These are phyloP conservation scores for Emergomyces africanus DNA, from an alignment of 2,329 filamentous ascomycete genomes.

Conservation along the genomic window DNA sequence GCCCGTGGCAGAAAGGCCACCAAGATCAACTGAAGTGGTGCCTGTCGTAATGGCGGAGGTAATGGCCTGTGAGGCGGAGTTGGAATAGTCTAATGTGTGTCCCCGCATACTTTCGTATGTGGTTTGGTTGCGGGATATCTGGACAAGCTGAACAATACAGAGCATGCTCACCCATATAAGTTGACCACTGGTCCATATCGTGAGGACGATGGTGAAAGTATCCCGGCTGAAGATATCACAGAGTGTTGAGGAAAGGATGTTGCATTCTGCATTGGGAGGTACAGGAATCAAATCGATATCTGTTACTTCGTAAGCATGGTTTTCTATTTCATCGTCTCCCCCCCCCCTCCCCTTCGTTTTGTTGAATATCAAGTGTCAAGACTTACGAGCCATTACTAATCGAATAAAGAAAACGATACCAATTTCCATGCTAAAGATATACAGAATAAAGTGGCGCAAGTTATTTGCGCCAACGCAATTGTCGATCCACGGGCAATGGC, in stretches of 20 bases:
- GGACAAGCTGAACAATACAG: slow-evolving; percentile 81
- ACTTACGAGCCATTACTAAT: slow-evolving; percentile 59
- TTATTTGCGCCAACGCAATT: slow-evolving; percentile 96
- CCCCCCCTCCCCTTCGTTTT: background rate
- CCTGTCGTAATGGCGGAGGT: slow-evolving; percentile 59
- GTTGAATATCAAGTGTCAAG: background rate
- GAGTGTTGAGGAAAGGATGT: slow-evolving; percentile 58
- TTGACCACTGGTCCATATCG: slow-evolving; percentile 69
- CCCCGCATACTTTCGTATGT: slow-evolving; percentile 96
- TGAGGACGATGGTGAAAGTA: slow-evolving; percentile 67
- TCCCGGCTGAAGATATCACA: slow-evolving; percentile 71
- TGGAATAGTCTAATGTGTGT: slow-evolving; percentile 46
- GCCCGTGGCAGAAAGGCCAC: slow-evolving; percentile 55
- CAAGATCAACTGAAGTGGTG: slow-evolving; percentile 50
- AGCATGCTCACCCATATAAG: slow-evolving; percentile 97
- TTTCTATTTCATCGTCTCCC: background rate
- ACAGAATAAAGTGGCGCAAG: slow-evolving; percentile 88
- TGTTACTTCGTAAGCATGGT: slow-evolving; percentile 25
- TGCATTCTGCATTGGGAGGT: slow-evolving; percentile 46
- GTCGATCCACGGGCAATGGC: slow-evolving; percentile 95
- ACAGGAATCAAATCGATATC: slow-evolving; percentile 51
- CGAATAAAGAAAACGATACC: slow-evolving; percentile 62
- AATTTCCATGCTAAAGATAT: slow-evolving; percentile 63
- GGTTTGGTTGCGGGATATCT: slow-evolving; percentile 84
- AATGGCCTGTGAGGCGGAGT: slow-evolving; percentile 45